Percentiles rank a stretch among this genome's conserved stretches.
These are phyloP conservation scores for Hysterium pulicare DNA, from an alignment of 2,329 filamentous ascomycete genomes.

Conservation along the genomic window DNA sequence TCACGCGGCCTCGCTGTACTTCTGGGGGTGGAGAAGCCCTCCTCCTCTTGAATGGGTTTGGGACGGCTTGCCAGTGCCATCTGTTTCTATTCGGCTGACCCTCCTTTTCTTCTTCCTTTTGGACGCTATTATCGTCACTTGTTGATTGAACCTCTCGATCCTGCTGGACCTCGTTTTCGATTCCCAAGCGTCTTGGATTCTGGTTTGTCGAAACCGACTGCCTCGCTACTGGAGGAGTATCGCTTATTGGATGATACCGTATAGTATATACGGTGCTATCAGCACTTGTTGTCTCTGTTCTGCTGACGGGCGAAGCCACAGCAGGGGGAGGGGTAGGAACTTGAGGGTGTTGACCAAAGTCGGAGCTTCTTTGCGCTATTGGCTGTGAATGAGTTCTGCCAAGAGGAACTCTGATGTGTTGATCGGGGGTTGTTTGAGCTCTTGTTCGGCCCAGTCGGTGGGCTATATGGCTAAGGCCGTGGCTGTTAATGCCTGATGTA, in stretches of 20 bases:
- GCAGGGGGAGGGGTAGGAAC: constrained; percentile 45
- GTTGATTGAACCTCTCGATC: constrained; percentile 8
- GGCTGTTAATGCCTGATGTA: constrained; percentile 21
- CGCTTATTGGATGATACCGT: constrained; percentile 56
- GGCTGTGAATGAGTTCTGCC: constrained; percentile 30
- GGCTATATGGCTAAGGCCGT: constrained; percentile 24
- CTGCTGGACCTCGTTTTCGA: constrained; percentile 8
- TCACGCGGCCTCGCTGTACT: constrained; percentile 55
- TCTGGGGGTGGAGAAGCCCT: constrained; percentile 58
- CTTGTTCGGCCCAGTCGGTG: constrained; percentile 26
- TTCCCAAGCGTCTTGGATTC: constrained; percentile 10
- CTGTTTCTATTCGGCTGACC: constrained; percentile 18
- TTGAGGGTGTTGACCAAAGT: constrained; percentile 18
- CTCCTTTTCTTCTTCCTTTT: constrained; percentile 12
- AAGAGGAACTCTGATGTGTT: constrained; percentile 29
- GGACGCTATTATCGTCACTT: constrained; percentile 22
- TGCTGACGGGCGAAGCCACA: constrained; percentile 55
- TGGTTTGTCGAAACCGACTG: constrained; percentile 17
- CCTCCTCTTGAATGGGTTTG: constrained; percentile 58
- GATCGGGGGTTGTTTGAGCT: constrained; percentile 24
- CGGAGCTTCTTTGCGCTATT: constrained; percentile 25
- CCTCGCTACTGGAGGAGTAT: constrained; percentile 26
- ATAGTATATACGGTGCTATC: constrained; percentile 63
- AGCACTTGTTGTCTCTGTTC: constrained; percentile 60
- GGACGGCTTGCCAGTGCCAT: constrained; percentile 49